Conservation (phyloP, 306 rosid species). For the Sicyos edulis region DNA sequence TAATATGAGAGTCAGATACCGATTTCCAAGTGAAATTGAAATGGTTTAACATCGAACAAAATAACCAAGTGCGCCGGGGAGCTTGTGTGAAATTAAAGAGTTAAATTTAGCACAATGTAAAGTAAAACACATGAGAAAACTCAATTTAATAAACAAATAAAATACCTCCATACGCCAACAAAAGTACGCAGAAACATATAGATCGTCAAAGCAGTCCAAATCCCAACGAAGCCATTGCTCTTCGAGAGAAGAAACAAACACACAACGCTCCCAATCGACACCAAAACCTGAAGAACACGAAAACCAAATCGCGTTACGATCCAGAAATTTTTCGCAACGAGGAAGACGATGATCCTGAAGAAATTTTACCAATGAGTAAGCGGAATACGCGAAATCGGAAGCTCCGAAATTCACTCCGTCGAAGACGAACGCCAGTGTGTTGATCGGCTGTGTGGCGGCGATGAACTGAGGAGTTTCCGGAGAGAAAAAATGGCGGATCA, state of each 20-base stretch:
- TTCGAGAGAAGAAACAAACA: conserved; percentile 53
- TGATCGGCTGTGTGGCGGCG: conserved; percentile 92
- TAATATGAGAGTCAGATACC: no score
- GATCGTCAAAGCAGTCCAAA: conserved; percentile 85
- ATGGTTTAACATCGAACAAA: no score
- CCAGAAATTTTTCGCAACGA: not conserved
- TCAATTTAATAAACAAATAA: no score
- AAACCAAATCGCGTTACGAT: not conserved
- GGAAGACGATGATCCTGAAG: not conserved
- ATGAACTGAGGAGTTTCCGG: conserved; percentile 52
- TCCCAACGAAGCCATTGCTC: conserved; percentile 67
- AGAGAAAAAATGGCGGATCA: not conserved
- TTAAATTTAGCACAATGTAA: no score
- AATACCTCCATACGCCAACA: conserved; percentile 88
- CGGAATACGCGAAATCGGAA: conserved; percentile 87
- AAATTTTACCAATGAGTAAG: conserved; percentile 68
- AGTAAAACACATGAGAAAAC: no score
- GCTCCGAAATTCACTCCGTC: conserved; percentile 97
- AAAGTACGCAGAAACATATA: conserved; percentile 79
- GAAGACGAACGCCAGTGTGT: conserved; percentile 78
- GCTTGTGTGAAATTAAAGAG: no score
- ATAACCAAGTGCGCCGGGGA: no score
- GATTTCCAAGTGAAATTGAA: no score
- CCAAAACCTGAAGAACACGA: conserved; percentile 46
- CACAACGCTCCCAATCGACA: conserved; percentile 57